A percentile compares a stretch with the other conserved stretches of the same genome.
Evolutionary conservation across 306 rosid genomes (phyloP).

Genomic region (Cucumis hystrix): DNA sequence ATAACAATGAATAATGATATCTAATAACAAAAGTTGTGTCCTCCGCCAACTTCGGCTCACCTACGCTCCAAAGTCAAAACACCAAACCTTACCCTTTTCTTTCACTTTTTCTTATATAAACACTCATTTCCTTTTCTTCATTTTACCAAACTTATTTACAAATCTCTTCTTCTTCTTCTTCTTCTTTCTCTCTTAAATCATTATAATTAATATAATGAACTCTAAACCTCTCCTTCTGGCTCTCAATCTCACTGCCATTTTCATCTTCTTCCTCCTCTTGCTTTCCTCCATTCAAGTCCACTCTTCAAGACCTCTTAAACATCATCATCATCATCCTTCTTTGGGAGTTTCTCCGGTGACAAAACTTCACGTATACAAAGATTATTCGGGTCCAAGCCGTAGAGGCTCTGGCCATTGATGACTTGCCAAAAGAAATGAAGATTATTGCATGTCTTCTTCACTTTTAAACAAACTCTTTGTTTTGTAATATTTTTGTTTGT

Average conservation of each 20-base stretch:
- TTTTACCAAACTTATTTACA: background rate
- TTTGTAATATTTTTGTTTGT: background rate
- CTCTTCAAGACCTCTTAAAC: conserved; percentile 22
- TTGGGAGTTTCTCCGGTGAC: background rate
- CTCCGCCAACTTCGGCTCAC: conserved; percentile 8
- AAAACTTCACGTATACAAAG: conserved; percentile 7
- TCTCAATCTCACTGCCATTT: conserved; percentile 19
- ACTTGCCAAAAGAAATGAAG: background rate
- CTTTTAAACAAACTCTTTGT: background rate
- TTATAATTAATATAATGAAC: conserved; percentile 9
- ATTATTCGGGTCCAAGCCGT: conserved; percentile 32
- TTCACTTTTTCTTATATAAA: background rate
- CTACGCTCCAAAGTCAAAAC: conserved; percentile 19
- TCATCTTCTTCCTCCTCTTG: conserved; percentile 33
- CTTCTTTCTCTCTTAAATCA: background rate
- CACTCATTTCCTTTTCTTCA: background rate
- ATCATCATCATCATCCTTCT: background rate
- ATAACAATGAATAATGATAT: background rate
- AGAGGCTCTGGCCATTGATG: conserved; percentile 29
- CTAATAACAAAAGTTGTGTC: background rate
- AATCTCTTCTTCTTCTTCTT: background rate
- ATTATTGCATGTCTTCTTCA: background rate
- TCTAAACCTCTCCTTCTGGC: conserved; percentile 10
- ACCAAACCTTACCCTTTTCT: background rate
- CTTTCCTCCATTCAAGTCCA: conserved; percentile 32